Base-by-base conservation (phyloP, 169 alveolate species). In the Blepharisma undulans region DNA sequence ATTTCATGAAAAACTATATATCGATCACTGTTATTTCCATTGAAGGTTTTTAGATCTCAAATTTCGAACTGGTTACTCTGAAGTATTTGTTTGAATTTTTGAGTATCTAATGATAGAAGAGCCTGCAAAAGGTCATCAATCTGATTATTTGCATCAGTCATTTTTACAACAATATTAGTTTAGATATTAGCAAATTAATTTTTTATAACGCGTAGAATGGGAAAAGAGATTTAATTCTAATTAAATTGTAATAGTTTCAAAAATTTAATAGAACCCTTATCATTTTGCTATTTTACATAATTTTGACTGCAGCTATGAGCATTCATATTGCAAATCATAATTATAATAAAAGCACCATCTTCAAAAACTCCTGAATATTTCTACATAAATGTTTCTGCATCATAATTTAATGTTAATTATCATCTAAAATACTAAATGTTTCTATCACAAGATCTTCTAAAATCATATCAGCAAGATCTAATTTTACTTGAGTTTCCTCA, bases 401-500 rank as follows among this genome's bases (percentile, higher is more conserved):
- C 12, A 36, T 48, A 3, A 48, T 5, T 48, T 48, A 48, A 48
- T 48, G 12, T 48, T 48, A 48, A 36, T 36, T 36, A 8, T 74
- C 80, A 74, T 79, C 16, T 79, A 79, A 32, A 30, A 86, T 71
- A 21, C 32, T 72, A 29, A 86, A 61, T 22, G 71, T 72, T 76
- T 94, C 96, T 8, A 60, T 66, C n/a, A 61, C 74, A 32, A 94
- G 21, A 27, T 92, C 90, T 29, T 92, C 93, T 12, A 94, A 66
- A 4, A 92, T 74, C 78, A 89, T 88, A 76, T 94, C 96, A 33
- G 96, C 96, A 16, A 94, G 82, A 85, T 94, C 96, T 22, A 94
- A 84, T 34, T 92, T 92, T 10, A 90, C 93, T 77, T 94, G 93
- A 21, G 96, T 92, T 88, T 94, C 96, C 89, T 94, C 96, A 48